phyloP scores from a whole-genome alignment of 2,329 filamentous ascomycete species.

The Colletotrichum sp. region DNA sequence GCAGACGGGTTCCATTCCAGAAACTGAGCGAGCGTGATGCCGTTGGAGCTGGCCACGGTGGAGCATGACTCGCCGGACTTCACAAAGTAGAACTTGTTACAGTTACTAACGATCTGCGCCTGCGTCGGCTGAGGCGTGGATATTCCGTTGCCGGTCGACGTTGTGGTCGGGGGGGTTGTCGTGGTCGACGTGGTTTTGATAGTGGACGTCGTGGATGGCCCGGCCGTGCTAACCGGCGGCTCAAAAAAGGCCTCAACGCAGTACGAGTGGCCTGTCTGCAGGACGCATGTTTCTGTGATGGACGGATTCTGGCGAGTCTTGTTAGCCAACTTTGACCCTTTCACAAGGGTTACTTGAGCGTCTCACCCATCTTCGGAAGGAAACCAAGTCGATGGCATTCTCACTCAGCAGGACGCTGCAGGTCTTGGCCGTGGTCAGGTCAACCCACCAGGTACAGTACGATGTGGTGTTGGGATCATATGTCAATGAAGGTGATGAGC shows the following conservation, averaged over 20 bases:
- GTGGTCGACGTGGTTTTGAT: no score
- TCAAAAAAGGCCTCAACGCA: conserved; percentile 13
- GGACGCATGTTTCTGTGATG: conserved; percentile 1
- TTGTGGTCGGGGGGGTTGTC: no score
- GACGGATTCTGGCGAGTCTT: conserved; percentile 2
- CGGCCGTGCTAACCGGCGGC: background rate
- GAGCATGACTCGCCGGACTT: no score
- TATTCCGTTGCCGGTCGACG: no score
- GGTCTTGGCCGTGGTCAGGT: background rate
- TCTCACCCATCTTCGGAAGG: background rate
- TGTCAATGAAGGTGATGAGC: background rate
- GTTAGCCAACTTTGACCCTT: background rate
- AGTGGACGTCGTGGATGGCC: background rate
- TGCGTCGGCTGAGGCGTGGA: no score
- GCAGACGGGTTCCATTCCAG: no score
- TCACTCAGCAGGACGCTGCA: background rate
- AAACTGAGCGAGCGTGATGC: no score
- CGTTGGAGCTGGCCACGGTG: no score
- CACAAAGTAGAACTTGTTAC: no score
- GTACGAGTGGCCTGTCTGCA: conserved; percentile 1
- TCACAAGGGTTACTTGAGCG: background rate
- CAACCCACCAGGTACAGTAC: background rate
- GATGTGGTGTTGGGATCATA: background rate
- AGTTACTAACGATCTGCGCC: no score
- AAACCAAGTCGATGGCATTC: background rate